Conservation (phyloP, 768 basidiomycete species). For the Lactarius sanguifluus region DNA sequence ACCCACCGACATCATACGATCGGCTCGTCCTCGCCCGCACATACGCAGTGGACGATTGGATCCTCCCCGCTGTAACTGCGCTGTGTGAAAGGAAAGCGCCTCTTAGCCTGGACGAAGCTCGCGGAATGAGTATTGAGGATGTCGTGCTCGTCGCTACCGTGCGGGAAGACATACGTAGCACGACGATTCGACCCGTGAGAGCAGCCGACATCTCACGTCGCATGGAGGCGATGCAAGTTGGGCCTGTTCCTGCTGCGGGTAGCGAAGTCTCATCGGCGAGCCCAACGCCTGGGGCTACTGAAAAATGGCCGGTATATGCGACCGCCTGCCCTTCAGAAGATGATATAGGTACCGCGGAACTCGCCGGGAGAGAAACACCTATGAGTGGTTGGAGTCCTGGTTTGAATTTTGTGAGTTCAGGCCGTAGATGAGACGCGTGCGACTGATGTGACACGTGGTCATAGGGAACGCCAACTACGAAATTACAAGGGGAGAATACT, state of each 20-base stretch:
- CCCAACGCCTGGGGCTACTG: not conserved
- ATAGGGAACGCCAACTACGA: not conserved
- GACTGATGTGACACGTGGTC: not conserved
- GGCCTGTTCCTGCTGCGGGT: not conserved
- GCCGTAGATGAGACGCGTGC: not conserved
- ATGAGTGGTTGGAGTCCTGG: not conserved
- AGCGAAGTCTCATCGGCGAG: not conserved
- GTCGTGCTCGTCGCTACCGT: constrained; percentile 17
- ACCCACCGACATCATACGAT: constrained; percentile 11
- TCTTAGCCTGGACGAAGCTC: constrained; percentile 17
- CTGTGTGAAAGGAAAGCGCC: constrained; percentile 14
- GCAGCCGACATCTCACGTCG: not conserved
- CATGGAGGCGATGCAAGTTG: not conserved
- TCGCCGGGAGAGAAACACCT: not conserved
- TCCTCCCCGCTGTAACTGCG: constrained; percentile 14
- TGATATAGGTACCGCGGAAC: not conserved
- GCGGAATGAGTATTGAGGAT: constrained; percentile 17
- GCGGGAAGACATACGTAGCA: constrained; percentile 11
- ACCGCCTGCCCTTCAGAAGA: not conserved
- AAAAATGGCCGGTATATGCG: not conserved
- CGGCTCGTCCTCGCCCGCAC: constrained; percentile 16
- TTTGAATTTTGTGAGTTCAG: not conserved
- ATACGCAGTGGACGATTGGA: constrained; percentile 15
- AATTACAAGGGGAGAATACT: not conserved
- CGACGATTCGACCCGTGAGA: not conserved